Evolutionary conservation across 2,329 filamentous ascomycete genomes (phyloP).

Genomic region (Byssochlamys sp.): DNA sequence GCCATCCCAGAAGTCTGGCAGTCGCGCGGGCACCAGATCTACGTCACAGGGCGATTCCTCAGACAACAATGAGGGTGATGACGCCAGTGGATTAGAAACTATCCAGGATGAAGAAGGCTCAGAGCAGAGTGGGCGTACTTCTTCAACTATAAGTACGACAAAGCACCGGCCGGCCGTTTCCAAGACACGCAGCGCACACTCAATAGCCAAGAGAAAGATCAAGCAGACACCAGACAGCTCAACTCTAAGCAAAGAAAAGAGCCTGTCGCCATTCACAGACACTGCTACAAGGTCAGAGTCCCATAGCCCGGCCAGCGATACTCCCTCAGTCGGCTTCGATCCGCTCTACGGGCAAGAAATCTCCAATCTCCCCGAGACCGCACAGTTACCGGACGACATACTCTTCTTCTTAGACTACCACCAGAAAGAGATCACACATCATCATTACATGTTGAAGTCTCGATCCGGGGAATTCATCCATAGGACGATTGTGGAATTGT

Average conservation of each 20-base stretch:
- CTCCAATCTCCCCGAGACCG: constrained; percentile 14
- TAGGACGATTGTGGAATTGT: constrained; percentile 59
- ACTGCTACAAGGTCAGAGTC: constrained; percentile 30
- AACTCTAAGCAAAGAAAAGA: constrained; percentile 35
- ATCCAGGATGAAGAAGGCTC: constrained; percentile 35
- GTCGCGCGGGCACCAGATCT: constrained; percentile 35
- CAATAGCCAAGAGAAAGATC: constrained; percentile 17
- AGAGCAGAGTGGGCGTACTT: constrained; percentile 11
- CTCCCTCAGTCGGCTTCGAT: constrained; percentile 3
- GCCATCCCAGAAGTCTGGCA: constrained; percentile 35
- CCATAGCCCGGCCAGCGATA: constrained; percentile 17
- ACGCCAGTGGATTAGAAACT: constrained; percentile 29
- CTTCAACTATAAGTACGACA: constrained; percentile 13
- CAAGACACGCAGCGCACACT: constrained; percentile 23
- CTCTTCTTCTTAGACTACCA: constrained; percentile 73
- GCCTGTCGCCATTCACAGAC: constrained; percentile 45
- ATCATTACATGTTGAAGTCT: constrained; percentile 71
- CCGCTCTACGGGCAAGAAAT: constrained; percentile 13
- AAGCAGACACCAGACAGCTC: constrained; percentile 25
- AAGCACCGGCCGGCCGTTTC: constrained; percentile 13
- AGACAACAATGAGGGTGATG: constrained; percentile 38
- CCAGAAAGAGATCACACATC: constrained; percentile 63
- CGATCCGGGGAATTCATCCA: constrained; percentile 66
- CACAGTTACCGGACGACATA: constrained; percentile 51
- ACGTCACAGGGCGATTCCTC: constrained; percentile 42